phyloP scores from a whole-genome alignment of 2,329 filamentous ascomycete genomes.

The Aspergillus udagawae region DNA sequence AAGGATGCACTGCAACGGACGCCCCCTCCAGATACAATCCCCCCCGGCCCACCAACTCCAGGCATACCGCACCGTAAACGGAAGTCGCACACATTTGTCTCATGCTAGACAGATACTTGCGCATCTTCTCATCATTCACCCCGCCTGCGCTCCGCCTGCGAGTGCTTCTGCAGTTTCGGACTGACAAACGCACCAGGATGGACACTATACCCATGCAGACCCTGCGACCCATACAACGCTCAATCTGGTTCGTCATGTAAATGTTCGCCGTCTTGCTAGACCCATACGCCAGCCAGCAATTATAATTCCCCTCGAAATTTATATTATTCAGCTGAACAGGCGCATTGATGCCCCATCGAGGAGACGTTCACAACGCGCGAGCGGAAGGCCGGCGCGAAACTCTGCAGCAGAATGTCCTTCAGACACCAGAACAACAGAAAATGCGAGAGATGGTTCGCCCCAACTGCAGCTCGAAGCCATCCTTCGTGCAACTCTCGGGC shows the following conservation, averaged over 20 bases:
- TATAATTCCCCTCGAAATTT: constrained; percentile 33
- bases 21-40: not conserved
- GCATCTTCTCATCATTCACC: not conserved
- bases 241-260: constrained; percentile 50
- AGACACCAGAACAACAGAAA: constrained; percentile 53
- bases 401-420: constrained; percentile 23
- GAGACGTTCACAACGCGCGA: constrained; percentile 49
- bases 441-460: constrained; percentile 50
- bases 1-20: not conserved
- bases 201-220: constrained; percentile 44
- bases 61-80: not conserved
- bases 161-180: not conserved
- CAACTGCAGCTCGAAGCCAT: constrained; percentile 46
- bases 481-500: constrained; percentile 34
- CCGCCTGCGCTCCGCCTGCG: too few species aligned
- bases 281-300: constrained; percentile 41
- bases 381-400: constrained; percentile 27
- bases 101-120: not conserved
- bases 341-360: constrained; percentile 41
- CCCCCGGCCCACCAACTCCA: not conserved
- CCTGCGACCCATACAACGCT: constrained; percentile 43
- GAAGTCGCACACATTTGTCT: not conserved
- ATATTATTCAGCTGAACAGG: constrained; percentile 36
- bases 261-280: constrained; percentile 52
- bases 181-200: constrained; percentile 41